Evolutionary conservation across 257 asterid species (phyloP), one percentile per base, ranked within the genome.

Genomic region (Linderniella brevidens): DNA sequence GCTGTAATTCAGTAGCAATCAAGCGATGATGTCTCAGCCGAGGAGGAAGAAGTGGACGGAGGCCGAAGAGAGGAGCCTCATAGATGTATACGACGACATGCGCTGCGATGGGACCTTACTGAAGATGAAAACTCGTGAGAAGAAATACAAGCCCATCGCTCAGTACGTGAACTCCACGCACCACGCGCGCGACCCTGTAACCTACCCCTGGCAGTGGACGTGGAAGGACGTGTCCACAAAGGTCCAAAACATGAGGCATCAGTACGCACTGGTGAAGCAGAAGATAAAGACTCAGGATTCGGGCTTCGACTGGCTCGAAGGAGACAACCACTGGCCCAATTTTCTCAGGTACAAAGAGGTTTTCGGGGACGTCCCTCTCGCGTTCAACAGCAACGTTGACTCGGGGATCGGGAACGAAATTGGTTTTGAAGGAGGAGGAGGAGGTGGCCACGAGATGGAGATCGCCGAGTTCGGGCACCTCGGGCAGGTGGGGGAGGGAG

Each of bases 191-290:
- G 86, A 85, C 68, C 94, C 94, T 1, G 55, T 65, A 2, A 48
- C 72, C 0, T 85, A 72, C 49, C 98, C 96, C 5, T 90, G 96
- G 98, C 96, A 71, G 17, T 90, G 98, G 98, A 70, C 79, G 49
- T 85, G 98, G 98, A 90, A 85, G 54, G 98, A 90, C 55, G 93
- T 90, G 17, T 90, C 98, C 13, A 77, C 93, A 17, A 90, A 90
- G 49, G 94, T 90, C 52, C 98, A 85, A 69, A 90, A 90, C 55
- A 90, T 90, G 98, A 78, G 98, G 78, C 96, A 90, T 56, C 98
- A 90, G 63, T 90, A 90, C 70, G 73, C 88, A 19, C 65, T 90
- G 8, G 98, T 90, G 63, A 90, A 90, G 82, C 98, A 90, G 70
- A 90, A 90, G 80, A 85, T 90, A 38, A 77, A 72, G 68, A 90